A percentile compares a stretch with the other conserved stretches of the same genome.
These are phyloP conservation scores for Clonostachys rosea DNA, from an alignment of 2,329 filamentous ascomycete genomes.

Conservation along the genomic window DNA sequence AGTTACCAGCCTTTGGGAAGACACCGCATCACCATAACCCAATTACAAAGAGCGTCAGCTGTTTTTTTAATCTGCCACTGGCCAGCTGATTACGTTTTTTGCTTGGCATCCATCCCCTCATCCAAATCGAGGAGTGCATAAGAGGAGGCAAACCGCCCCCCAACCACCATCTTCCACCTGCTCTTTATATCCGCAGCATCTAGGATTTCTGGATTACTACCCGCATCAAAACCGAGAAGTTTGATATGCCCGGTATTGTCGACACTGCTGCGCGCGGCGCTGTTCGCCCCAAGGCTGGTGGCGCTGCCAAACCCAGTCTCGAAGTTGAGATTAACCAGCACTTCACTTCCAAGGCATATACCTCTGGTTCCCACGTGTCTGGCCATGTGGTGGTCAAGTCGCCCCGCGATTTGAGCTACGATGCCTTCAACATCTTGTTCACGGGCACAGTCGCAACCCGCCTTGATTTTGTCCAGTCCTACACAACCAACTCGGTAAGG, in stretches of 20 bases:
- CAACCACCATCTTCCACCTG: too few relatives aligned
- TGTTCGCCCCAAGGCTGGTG: neutral
- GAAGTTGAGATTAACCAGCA: slow-evolving; percentile 45
- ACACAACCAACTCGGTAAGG: slow-evolving; percentile 40
- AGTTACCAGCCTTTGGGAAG: too few relatives aligned
- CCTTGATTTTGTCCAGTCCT: slow-evolving; percentile 43
- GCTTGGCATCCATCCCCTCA: too few relatives aligned
- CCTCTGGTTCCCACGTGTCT: slow-evolving; percentile 43
- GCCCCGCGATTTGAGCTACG: slow-evolving; percentile 40
- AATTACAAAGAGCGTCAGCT: too few relatives aligned
- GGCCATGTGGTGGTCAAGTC: slow-evolving; percentile 43
- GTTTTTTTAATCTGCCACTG: too few relatives aligned
- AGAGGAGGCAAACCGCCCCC: too few relatives aligned
- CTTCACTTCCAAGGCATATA: slow-evolving; percentile 51
- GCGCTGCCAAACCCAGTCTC: slow-evolving; percentile 29
- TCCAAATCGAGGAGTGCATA: too few relatives aligned
- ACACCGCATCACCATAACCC: too few relatives aligned
- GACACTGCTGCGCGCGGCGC: slow-evolving; percentile 1
- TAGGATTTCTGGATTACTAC: too few relatives aligned
- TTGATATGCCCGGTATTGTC: neutral
- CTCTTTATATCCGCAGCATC: too few relatives aligned
- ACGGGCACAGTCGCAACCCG: slow-evolving; percentile 44
- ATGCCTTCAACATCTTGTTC: slow-evolving; percentile 47
- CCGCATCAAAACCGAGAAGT: too few relatives aligned
- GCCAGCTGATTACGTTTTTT: too few relatives aligned